Percentiles rank a stretch among this genome's conserved stretches.
These are phyloP conservation scores for Neurospora sp. DNA, from an alignment of 495 filamentous ascomycete species.

Conservation along the genomic window DNA sequence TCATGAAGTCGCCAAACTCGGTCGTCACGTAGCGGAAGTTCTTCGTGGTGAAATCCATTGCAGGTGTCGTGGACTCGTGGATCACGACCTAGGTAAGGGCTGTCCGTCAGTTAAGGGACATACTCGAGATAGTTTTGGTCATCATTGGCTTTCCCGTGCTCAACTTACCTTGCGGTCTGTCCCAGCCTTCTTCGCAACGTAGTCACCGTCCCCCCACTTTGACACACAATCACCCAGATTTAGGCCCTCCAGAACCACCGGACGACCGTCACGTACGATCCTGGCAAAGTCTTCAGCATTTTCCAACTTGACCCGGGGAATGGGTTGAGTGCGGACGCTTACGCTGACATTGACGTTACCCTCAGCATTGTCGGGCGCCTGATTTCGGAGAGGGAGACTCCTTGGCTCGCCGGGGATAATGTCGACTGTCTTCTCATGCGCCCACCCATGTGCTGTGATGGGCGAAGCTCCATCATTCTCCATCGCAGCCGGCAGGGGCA, in stretches of 20 bases:
- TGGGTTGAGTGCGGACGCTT: slow-evolving; percentile 15
- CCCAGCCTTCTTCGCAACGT: slow-evolving; percentile 57
- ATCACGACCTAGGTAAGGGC: slow-evolving; percentile 48
- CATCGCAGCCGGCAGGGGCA: not conserved
- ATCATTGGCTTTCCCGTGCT: not conserved
- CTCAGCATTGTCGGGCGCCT: not conserved
- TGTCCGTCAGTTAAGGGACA: not conserved
- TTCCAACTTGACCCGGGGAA: slow-evolving; percentile 42
- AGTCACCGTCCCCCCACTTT: slow-evolving; percentile 54
- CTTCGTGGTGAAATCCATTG: slow-evolving; percentile 73
- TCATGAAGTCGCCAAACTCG: slow-evolving; percentile 56
- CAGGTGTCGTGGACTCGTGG: slow-evolving; percentile 51
- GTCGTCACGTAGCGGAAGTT: slow-evolving; percentile 73
- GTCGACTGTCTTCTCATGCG: slow-evolving; percentile 17
- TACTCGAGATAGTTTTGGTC: not conserved
- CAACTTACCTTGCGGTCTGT: slow-evolving; percentile 48
- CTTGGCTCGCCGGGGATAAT: slow-evolving; percentile 11
- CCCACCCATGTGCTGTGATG: slow-evolving; percentile 3
- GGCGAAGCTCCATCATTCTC: not conserved
- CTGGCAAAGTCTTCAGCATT: slow-evolving; percentile 41
- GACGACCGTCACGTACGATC: slow-evolving; percentile 48
- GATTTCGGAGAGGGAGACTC: not conserved
- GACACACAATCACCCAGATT: slow-evolving; percentile 57
- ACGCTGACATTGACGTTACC: not conserved
- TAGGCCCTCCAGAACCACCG: slow-evolving; percentile 54